Base-by-base conservation (phyloP, 2,329 filamentous ascomycete species). In the Curvularia sp. region DNA sequence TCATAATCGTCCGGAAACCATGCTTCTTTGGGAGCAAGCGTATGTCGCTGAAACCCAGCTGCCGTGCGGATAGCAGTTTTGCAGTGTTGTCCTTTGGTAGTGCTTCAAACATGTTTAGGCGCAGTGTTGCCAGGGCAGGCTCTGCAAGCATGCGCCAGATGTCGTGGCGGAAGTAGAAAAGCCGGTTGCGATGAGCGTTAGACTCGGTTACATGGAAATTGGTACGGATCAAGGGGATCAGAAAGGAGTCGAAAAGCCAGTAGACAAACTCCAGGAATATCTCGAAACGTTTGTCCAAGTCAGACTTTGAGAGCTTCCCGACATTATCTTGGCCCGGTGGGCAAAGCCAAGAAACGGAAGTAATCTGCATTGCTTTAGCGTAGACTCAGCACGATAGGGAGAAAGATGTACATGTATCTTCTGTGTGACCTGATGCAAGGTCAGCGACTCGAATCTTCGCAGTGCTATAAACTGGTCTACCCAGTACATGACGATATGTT, bases 131-230 rank as follows among this genome's bases (percentile, higher is more conserved):
- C 72, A 97, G 80, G 0, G 89, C 86, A 6, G 93, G 90, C 66
- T 93, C 88, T 1, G 89, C 87, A 32, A 98, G 77, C 39, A 83
- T 83, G 49, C 86, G 87, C 95, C 95, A 99, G 9, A 95, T 83
- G 75, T 99, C 95, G 64, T 99, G 95, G 3, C 94, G 90, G 73
- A 97, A 98, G 78, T 92, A 99, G 76, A 96, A 97, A 0, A 98
- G 79, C 27, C 87, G 87, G 68, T 95, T 92, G 15, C 89, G 88
- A 71, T 97, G 87, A 1, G 83, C 82, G 62, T 87, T 93, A 0
- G 93, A 95, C 75, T 99, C 95, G 0, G 95, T 99, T 36, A 97
- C 91, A 72, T 98, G 94, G 70, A 99, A 99, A 70, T 95, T 93
- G 61, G 86, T 88, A 32, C 91, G 87, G 47, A 98, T 85, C 7